Percentiles rank a stretch among this genome's conserved stretches.
These are phyloP conservation scores for Claviceps monticola DNA, from an alignment of 2,329 filamentous ascomycete species.

Conservation along the genomic window DNA sequence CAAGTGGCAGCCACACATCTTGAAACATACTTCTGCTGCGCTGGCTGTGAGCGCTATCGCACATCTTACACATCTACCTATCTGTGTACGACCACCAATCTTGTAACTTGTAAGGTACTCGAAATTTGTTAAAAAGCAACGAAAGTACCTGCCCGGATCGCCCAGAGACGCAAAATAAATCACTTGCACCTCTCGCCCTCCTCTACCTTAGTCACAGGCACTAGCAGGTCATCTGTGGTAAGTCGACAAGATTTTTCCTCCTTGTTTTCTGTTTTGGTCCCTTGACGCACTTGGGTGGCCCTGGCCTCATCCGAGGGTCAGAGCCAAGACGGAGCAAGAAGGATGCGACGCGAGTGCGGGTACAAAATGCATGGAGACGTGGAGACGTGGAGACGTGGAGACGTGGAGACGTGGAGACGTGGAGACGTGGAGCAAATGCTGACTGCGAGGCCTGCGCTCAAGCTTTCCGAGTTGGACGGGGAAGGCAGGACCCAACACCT, in stretches of 20 bases:
- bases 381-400: constrained; percentile 3
- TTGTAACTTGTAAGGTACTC: not conserved
- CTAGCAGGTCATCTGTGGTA: too few species aligned
- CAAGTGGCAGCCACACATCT: not conserved
- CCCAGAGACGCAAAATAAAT: too few species aligned
- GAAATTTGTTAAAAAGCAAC: too few species aligned
- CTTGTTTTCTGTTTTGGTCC: not conserved
- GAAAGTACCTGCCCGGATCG: too few species aligned
- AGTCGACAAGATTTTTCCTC: too few species aligned
- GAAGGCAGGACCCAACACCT: not conserved
- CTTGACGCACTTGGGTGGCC: not conserved
- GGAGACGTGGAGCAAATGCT: not conserved
- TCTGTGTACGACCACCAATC: not conserved
- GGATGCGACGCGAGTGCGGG: constrained; percentile 5
- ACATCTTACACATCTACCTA: not conserved
- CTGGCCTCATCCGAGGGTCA: constrained; percentile 1
- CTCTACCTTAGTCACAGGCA: too few species aligned
- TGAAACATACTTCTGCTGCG: not conserved
- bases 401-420: not conserved
- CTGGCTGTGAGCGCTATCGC: not conserved
- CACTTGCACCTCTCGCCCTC: too few species aligned
- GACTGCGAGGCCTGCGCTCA: not conserved
- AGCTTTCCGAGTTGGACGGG: not conserved
- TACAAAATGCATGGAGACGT: constrained; percentile 4
- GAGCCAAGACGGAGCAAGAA: constrained; percentile 2